Conservation (phyloP, 192 early-diverging fungal genomes). For the Spizellomyces punctatus region DNA sequence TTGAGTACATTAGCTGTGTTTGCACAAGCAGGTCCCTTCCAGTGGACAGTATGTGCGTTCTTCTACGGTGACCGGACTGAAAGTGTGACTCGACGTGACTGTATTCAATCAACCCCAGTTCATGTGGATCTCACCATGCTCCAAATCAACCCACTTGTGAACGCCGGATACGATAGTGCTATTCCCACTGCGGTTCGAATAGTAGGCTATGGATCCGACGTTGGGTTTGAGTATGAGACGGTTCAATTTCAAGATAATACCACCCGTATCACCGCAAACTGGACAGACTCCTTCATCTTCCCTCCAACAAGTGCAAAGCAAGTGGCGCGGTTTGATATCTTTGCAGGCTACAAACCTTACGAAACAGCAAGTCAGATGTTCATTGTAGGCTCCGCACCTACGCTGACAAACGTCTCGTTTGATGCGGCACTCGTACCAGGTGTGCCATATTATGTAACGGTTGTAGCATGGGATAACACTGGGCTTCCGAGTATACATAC, state of each 20-base stretch:
- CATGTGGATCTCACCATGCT: neutral
- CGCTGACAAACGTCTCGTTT: neutral
- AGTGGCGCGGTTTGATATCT: conserved; percentile 4
- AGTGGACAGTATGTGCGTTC: conserved; percentile 1
- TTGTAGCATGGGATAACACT: neutral
- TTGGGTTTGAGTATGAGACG: conserved; percentile 2
- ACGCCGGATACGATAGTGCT: neutral
- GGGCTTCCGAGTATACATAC: neutral
- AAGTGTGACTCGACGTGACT: neutral
- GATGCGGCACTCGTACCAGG: conserved; percentile 3
- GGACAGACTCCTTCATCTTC: conserved; percentile 11
- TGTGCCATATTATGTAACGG: conserved; percentile 6
- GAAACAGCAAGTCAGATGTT: neutral
- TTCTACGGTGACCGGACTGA: neutral
- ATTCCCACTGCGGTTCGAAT: conserved; percentile 9
- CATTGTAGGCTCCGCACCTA: neutral
- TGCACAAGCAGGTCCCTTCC: neutral
- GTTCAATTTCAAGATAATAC: neutral
- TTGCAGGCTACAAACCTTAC: neutral
- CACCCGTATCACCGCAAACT: neutral
- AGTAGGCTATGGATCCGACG: neutral
- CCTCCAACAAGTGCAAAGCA: neutral
- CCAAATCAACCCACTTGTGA: neutral
- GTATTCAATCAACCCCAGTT: neutral
- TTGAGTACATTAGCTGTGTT: neutral